These are phyloP conservation scores for Syzygium aqueum DNA, from an alignment of 345 rosid genomes.

Conservation along the genomic window DNA sequence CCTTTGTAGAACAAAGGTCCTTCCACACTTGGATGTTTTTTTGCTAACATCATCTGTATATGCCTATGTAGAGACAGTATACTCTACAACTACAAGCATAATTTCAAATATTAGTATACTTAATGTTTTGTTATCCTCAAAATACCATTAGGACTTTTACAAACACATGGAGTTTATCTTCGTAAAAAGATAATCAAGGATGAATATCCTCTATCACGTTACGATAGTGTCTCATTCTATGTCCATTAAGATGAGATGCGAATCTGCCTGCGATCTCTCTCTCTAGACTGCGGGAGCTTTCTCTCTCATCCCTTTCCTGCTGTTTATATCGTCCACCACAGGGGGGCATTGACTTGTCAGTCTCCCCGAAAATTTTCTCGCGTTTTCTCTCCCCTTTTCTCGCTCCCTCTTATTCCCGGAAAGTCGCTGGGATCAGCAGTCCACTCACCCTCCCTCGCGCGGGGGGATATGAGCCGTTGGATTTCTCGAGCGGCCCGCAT, in stretches of 20 bases:
- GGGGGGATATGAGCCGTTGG: background rate
- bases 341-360: constrained; percentile 12
- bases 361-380: background rate
- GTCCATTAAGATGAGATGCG: too few relatives aligned
- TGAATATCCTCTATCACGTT: background rate
- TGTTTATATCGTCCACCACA: background rate
- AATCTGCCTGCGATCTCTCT: background rate
- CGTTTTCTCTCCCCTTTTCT: background rate
- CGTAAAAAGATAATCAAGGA: background rate
- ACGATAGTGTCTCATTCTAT: background rate
- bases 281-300: background rate
- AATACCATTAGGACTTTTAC: background rate
- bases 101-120: background rate
- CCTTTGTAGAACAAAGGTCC: background rate
- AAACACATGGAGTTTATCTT: background rate
- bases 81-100: accelerated
- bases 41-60: background rate
- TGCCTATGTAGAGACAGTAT: background rate
- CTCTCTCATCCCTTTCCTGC: background rate
- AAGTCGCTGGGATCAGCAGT: background rate
- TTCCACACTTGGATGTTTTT: background rate
- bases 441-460: too few relatives aligned
- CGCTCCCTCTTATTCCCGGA: background rate
- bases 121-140: background rate
- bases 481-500: background rate